A percentile compares a stretch with the other conserved stretches of the same genome.
phyloP scores from a whole-genome alignment of 148 eudicot genomes.

The Chenopodium berlandieri region DNA sequence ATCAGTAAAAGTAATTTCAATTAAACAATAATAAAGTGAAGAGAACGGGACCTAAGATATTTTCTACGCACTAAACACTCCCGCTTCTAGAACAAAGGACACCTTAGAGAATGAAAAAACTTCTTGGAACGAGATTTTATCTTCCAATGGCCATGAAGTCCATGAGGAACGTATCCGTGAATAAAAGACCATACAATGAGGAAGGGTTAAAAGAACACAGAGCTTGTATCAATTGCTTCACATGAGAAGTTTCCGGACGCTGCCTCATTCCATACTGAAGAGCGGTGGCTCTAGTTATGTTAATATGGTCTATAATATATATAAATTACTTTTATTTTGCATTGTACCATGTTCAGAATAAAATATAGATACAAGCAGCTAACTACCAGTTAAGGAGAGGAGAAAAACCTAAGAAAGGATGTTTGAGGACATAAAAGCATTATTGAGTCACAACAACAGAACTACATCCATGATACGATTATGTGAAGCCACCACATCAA shows the following conservation, averaged over 20 bases:
- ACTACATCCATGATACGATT: not conserved
- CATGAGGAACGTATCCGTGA: not conserved
- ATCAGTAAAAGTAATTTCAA: no score
- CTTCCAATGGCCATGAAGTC: not conserved
- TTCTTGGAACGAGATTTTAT: no score
- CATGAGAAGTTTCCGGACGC: no score
- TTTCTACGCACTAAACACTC: no score
- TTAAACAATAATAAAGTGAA: no score
- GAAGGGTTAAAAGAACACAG: no score
- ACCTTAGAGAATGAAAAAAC: not conserved
- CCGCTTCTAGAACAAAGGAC: not conserved
- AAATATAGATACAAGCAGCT: not conserved
- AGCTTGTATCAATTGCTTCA: no score
- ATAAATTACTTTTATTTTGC: not conserved
- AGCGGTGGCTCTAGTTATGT: not conserved
- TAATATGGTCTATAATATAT: not conserved
- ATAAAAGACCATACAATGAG: no score
- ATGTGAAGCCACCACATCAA: not conserved
- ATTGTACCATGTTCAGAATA: not conserved
- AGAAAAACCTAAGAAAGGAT: not conserved
- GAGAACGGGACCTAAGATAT: no score
- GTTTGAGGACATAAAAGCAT: not conserved
- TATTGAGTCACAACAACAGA: not conserved
- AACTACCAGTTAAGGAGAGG: not conserved
- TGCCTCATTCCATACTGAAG: no score